Evolutionary conservation across 1,284 basidiomycete species (phyloP), one percentile per base, ranked within the genome.

Genomic region (Tremellales sp.): DNA sequence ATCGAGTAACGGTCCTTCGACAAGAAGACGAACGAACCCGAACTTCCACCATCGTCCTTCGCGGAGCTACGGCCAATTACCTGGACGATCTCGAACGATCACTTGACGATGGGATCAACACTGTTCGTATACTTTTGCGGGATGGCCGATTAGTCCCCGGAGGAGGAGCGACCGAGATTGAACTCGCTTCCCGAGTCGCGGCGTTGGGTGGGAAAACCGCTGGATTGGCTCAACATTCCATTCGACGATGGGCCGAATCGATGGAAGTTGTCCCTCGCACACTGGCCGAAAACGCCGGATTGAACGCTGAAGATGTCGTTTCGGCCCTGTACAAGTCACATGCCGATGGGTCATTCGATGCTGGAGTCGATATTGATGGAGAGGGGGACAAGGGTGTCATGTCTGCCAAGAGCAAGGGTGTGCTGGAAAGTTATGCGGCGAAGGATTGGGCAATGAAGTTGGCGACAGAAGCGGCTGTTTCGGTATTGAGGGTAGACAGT

Each of bases 91-190:
- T 98, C 22, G 87, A 99, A 74, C 83, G 96, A 24, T 91, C 93
- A 24, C 82, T 99, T 47, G 96, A 98, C 68, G 94, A 98, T 65
- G 96, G 94, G 23, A 91, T 96, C 60, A 94, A 92, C 74, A 93
- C 96, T 39, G 87, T 99, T 76, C 96, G 97, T 76, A 82, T 88
- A 25, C 76, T 99, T 51, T 77, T 97, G 58, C 91, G 92, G 66
- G 96, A 99, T 66, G 80, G 85, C 22, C 79, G 93, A 41, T 79
- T 97, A 46, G 89, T 98, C 1, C 87, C 96, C 5, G 96, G 96
- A 13, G 96, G 92, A 1, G 96, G 96, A 21, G 90, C 94, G 2
- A 84, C 86, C 26, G 96, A 99, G 76, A 79, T 97, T 44, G 94
- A 94, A 76, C 81, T 98, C 22, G 85, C 89, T 2, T 83, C 82